Conservation (phyloP, 352 stramenopile genomes). For the Phytophthora fragariaefolia region DNA sequence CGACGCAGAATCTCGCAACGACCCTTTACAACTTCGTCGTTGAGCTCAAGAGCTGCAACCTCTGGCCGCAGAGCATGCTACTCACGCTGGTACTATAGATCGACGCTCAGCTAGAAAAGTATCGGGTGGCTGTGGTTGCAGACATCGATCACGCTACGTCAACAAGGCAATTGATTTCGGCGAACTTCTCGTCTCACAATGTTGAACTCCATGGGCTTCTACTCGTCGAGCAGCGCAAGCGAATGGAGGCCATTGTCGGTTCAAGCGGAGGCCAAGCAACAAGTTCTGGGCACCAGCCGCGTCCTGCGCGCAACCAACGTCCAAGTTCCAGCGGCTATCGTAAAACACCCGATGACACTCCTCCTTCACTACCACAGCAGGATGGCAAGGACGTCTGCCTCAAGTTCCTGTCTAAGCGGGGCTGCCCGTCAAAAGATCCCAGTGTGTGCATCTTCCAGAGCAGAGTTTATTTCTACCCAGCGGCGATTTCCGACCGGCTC, state of each 20-base stretch:
- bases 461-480: background rate
- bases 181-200: background rate
- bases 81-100: constrained; percentile 1
- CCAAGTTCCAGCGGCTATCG: background rate
- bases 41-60: background rate
- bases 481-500: background rate
- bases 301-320: background rate
- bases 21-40: background rate
- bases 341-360: background rate
- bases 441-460: background rate
- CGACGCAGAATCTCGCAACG: background rate
- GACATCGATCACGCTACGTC: background rate
- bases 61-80: background rate
- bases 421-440: background rate
- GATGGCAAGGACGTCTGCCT: background rate
- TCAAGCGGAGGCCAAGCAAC: background rate
- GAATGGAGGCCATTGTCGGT: background rate
- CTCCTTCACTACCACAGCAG: background rate
- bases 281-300: background rate
- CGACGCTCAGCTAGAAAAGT: background rate
- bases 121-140: background rate
- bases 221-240: background rate
- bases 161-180: background rate
- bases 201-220: background rate
- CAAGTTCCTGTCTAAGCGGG: background rate